phyloP scores from a whole-genome alignment of 495 filamentous ascomycete genomes.

The Aspergillus saccharolyticus region DNA sequence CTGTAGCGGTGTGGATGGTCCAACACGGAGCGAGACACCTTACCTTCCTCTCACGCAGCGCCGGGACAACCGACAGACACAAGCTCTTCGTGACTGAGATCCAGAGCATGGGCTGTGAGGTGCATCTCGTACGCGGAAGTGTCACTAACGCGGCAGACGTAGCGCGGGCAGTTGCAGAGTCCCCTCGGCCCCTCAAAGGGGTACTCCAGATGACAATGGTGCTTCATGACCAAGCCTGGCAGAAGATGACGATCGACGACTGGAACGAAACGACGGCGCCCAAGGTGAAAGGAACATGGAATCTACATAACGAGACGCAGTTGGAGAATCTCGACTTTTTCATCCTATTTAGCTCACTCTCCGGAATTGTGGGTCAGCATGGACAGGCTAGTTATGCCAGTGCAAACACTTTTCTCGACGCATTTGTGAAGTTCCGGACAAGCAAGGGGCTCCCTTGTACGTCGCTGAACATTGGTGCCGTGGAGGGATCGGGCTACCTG shows the following conservation, averaged over 20 bases:
- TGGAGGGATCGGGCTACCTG: slow-evolving; percentile 31
- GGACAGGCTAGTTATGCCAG: slow-evolving; percentile 37
- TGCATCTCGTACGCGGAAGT: slow-evolving; percentile 14
- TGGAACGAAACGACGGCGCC: slow-evolving; percentile 29
- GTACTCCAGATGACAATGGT: slow-evolving; percentile 33
- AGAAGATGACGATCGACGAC: slow-evolving; percentile 37
- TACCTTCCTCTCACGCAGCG: slow-evolving; percentile 36
- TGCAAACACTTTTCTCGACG: slow-evolving; percentile 33
- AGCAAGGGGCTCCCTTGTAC: slow-evolving; percentile 21
- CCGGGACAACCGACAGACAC: slow-evolving; percentile 1
- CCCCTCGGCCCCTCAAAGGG: slow-evolving; percentile 18
- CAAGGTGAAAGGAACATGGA: slow-evolving; percentile 42
- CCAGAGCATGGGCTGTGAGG: slow-evolving; percentile 15
- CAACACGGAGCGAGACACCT: slow-evolving; percentile 51
- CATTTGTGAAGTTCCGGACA: slow-evolving; percentile 28
- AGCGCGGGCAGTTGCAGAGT: not conserved
- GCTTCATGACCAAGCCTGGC: slow-evolving; percentile 25
- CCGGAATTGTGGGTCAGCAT: slow-evolving; percentile 25
- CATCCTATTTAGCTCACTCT: slow-evolving; percentile 32
- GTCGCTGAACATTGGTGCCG: slow-evolving; percentile 27
- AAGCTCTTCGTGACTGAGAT: slow-evolving; percentile 35
- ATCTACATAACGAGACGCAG: slow-evolving; percentile 48
- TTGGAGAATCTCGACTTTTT: slow-evolving; percentile 39
- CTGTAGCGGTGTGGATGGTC: slow-evolving; percentile 54
- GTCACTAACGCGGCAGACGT: slow-evolving; percentile 13